Conservation (phyloP, 352 stramenopile genomes). For the Phytophthora gonapodyides region DNA sequence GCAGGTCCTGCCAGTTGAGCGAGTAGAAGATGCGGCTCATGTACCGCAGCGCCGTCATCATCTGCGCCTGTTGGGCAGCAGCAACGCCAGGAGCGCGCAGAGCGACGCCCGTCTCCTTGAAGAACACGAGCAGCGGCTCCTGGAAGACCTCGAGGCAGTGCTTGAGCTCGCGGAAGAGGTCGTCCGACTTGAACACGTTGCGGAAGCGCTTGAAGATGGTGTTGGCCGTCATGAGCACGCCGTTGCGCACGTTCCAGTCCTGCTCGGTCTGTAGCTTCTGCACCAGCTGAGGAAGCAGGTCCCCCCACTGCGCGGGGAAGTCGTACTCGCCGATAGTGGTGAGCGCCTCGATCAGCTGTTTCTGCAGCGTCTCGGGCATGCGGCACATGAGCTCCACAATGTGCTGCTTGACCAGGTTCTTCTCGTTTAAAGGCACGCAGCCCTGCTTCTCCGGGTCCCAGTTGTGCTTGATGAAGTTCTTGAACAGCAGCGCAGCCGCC, state of each 20-base stretch:
- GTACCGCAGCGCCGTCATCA: constrained; percentile 87
- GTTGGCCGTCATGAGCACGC: constrained; percentile 98
- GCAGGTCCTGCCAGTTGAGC: constrained; percentile 98
- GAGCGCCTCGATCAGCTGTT: constrained; percentile 97
- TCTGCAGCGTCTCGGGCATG: constrained; percentile 92
- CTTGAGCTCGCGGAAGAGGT: constrained; percentile 95
- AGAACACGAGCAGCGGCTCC: constrained; percentile 76
- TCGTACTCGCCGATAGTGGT: constrained; percentile 97
- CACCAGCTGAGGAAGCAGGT: constrained; percentile 95
- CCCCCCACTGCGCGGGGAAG: constrained; percentile 97
- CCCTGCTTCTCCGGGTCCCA: constrained; percentile 93
- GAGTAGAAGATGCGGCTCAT: constrained; percentile 98
- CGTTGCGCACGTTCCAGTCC: constrained; percentile 93
- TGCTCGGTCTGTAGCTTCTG: constrained; percentile 88
- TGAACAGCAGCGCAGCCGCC: constrained; percentile 91
- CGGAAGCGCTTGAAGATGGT: constrained; percentile 98
- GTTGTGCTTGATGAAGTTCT: constrained; percentile 98
- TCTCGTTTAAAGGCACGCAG: constrained; percentile 85
- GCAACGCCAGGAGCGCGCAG: constrained; percentile 47
- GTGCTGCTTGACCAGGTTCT: constrained; percentile 96
- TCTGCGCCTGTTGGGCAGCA: constrained; percentile 62
- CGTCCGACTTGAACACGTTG: constrained; percentile 96
- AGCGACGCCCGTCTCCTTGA: constrained; percentile 66
- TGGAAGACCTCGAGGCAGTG: constrained; percentile 95
- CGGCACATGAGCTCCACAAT: constrained; percentile 99